phyloP scores from a whole-genome alignment of 2,329 filamentous ascomycete genomes.

The Phyllosticta capitalensis region DNA sequence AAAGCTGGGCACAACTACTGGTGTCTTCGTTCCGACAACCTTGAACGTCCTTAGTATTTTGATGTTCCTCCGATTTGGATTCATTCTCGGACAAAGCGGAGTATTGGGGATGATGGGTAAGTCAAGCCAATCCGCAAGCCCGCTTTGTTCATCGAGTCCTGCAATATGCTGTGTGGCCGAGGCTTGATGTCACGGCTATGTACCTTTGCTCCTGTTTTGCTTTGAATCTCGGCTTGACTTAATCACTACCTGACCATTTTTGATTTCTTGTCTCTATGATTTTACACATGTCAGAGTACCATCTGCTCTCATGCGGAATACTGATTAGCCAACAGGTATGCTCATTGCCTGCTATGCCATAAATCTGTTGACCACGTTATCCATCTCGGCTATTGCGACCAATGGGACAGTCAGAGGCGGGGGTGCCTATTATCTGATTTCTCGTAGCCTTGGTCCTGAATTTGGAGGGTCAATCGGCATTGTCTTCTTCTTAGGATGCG shows the following conservation, averaged over 20 bases:
- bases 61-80: constrained; percentile 84
- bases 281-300: background rate
- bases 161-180: background rate
- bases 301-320: background rate
- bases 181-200: background rate
- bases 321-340: constrained; percentile 44
- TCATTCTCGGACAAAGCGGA: constrained; percentile 72
- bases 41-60: constrained; percentile 83
- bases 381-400: constrained; percentile 78
- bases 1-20: constrained; percentile 61
- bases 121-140: constrained; percentile 14
- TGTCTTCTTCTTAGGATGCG: constrained; percentile 83
- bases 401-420: constrained; percentile 84
- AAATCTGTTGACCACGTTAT: constrained; percentile 75
- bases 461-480: constrained; percentile 84
- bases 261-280: background rate
- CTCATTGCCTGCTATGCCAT: constrained; percentile 68
- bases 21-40: constrained; percentile 75
- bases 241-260: background rate
- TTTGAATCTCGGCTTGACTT: background rate
- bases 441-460: constrained; percentile 73
- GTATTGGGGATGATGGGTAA: constrained; percentile 70
- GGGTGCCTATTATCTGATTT: constrained; percentile 83
- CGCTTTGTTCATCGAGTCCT: background rate
- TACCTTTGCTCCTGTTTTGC: background rate